These are phyloP conservation scores for Canavalia ensiformis DNA, from an alignment of 306 rosid species.

Conservation along the genomic window DNA sequence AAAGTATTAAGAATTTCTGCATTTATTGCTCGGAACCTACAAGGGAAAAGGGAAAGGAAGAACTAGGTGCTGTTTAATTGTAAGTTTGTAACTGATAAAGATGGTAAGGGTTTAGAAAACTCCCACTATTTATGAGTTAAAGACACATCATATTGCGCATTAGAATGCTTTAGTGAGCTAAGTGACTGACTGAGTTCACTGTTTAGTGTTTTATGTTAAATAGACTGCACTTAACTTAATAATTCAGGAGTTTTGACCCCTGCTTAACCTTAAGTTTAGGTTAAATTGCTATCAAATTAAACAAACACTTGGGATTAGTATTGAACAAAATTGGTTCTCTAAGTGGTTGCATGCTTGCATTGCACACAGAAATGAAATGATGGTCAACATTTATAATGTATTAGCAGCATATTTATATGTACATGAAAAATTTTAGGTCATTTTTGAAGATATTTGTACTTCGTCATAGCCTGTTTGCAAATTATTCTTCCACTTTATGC, in stretches of 20 bases:
- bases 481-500: neutral
- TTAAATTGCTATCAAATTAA: neutral
- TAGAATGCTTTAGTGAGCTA: neutral
- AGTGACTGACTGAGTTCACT: neutral
- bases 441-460: neutral
- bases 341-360: neutral
- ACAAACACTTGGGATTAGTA: neutral
- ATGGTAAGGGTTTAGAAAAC: neutral
- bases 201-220: conserved; percentile 24
- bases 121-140: neutral
- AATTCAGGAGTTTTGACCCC: neutral
- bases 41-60: neutral
- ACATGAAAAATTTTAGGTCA: neutral
- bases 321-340: conserved; percentile 1
- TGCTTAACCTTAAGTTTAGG: neutral
- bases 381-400: neutral
- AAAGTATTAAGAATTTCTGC: conserved; percentile 6
- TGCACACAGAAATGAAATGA: neutral
- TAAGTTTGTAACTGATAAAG: neutral
- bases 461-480: neutral
- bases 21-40: neutral
- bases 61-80: neutral
- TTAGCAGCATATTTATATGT: neutral
- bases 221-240: neutral
- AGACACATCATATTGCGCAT: neutral